Base-by-base conservation (phyloP, 1,284 basidiomycete species). In the Spongiforma sp. region DNA sequence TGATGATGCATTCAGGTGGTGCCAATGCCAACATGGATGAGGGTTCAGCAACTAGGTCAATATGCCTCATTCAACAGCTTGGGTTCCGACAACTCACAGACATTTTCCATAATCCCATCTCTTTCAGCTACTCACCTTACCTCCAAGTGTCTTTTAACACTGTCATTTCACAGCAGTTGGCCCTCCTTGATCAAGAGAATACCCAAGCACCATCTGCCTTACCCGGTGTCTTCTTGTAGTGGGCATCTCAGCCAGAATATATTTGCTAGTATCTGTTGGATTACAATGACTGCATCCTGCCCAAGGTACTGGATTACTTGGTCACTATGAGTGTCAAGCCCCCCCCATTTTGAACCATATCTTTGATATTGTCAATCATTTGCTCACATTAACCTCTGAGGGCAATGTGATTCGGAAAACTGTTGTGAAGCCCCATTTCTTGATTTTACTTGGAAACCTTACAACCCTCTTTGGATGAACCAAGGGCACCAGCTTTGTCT, bases 161-260 rank as follows among this genome's bases (percentile, higher is more conserved):
- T 0, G 86, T 95, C 77, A 92, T 99, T 71, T 89, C 91, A 0
- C 96, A 96, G 1, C 91, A 96, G 24, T 81, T 99, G 32, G 80
- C 86, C 0, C 79, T 82, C 7, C 83, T 99, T 28, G 89, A 93
- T 62, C 82, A 82, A 56, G 97, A 99, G 78, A 98, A 96, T 72
- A 94, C 93, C 0, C 97, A 99, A 78, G 87, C 94, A 0, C 95
- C 96, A 0, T 97, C 96, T 0, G 91, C 95, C 0, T 82, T 98
- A 33, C 82, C 99, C 48, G 94, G 98, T 39, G 83, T 99, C 2
- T 93, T 99, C 76, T 86, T 90, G 65, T 82, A 87, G 5, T 98
- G 97, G 91, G 88, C 93, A 0, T 75, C 82, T 12, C 83, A 86
- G 32, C 79, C 80, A 1, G 84, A 89, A 14, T 86, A 90, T 63